phyloP scores from a whole-genome alignment of 1,139 yeast genomes.

The Geotrichum cucujoidarum region DNA sequence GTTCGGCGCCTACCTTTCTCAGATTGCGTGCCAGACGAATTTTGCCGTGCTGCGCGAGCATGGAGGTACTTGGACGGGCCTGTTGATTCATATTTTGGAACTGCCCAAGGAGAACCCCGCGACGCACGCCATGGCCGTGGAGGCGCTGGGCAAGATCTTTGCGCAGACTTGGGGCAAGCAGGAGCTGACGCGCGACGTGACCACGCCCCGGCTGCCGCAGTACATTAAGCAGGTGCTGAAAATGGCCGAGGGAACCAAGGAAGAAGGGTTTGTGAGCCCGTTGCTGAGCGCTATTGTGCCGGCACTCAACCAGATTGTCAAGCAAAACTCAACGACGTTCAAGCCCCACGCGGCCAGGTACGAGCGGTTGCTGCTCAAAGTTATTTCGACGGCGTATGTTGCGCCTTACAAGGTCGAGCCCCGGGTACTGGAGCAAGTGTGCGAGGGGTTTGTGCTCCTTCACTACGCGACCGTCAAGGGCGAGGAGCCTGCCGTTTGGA shows the following conservation, averaged over 20 bases:
- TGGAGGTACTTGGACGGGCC: constrained; percentile 54
- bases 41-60: constrained; percentile 40
- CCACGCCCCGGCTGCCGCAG: constrained; percentile 71
- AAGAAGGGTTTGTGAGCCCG: constrained; percentile 10
- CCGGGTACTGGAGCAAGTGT: constrained; percentile 42
- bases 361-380: constrained; percentile 43
- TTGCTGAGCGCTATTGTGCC: constrained; percentile 43
- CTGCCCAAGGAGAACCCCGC: constrained; percentile 43
- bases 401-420: constrained; percentile 35
- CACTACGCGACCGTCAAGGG: constrained; percentile 55
- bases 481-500: constrained; percentile 38
- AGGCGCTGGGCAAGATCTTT: constrained; percentile 48
- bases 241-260: constrained; percentile 32
- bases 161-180: constrained; percentile 70
- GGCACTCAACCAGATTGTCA: constrained; percentile 48
- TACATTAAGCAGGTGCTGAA: constrained; percentile 53
- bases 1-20: constrained; percentile 36
- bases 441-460: constrained; percentile 53
- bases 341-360: constrained; percentile 69
- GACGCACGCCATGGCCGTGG: constrained; percentile 47
- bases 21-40: constrained; percentile 28
- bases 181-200: constrained; percentile 72
- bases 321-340: constrained; percentile 69
- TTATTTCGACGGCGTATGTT: constrained; percentile 37
- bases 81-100: constrained; percentile 54